Evolutionary conservation across 192 early-diverging fungal species (phyloP), one percentile per base, ranked within the genome.

Genomic region (Cetraspora pellucida): DNA sequence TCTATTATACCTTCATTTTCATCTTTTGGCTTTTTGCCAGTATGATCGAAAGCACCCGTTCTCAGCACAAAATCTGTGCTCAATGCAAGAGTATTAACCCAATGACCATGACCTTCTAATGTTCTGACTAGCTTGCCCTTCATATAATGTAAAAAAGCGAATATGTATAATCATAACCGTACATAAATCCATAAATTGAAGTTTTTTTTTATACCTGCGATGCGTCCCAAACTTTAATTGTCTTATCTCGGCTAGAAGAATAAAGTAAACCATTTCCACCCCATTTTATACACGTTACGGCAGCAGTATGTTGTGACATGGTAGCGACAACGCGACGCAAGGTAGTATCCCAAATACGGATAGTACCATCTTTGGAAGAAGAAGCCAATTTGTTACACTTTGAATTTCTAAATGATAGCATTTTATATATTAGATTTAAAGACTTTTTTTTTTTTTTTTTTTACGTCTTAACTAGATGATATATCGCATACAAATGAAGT

Each of bases 261-360:
- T 99, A 99, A 58, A 99, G 87, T 58, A 95, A 85, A 0, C 96
- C 96, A 54, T 97, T 94, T 31, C 96, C 97, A 66, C 95, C 97
- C 96, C 97, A 99, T 80, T 94, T 94, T 19, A 98, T 91, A 82
- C 94, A 94, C 60, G 95, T 97, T 10, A 98, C 93, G 0, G 96
- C 93, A 0, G 92, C 93, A 0, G 96, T 99, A 81, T 99, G 97
- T 60, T 93, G 91, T 1, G 93, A 81, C 65, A 99, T 87, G 3
- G 93, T 90, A 37, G 96, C 88, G 30, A 94, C 60, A 64, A 92
- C 83, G 52, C 89, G 87, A 14, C 95, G 88, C 28, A 90, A 81
- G n/a, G 84, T 85, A 0, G 93, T 90, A 82, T 99, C 93, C 97
- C 97, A 99, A 28, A 99, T 87, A 43, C 95, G 90, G 47, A 98